A percentile compares a stretch with the other conserved stretches of the same genome.
These are phyloP conservation scores for Boletus subcaerulescens DNA, from an alignment of 768 basidiomycete genomes.

Conservation along the genomic window DNA sequence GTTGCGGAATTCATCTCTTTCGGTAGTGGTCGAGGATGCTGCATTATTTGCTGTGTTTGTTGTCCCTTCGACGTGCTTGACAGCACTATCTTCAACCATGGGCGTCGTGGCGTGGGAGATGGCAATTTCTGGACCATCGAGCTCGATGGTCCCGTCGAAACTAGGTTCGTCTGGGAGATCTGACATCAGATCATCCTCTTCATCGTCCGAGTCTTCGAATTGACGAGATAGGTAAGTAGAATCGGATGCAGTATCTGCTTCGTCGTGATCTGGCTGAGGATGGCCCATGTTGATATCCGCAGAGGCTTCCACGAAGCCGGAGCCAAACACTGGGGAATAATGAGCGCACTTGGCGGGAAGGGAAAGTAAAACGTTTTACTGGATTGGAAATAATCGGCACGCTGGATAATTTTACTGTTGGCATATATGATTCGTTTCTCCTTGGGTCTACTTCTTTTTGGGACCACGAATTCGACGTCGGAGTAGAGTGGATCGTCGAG, in stretches of 20 bases:
- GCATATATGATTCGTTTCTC: constrained; percentile 58
- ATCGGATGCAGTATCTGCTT: constrained; percentile 51
- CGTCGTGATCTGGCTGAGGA: constrained; percentile 26
- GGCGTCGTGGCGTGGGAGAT: not conserved
- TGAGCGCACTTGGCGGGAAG: not conserved
- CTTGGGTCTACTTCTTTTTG: constrained; percentile 39
- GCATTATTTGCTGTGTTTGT: not conserved
- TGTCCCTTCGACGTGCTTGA: constrained; percentile 1
- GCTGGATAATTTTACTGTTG: constrained; percentile 58
- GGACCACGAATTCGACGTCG: constrained; percentile 79
- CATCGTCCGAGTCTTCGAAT: constrained; percentile 51
- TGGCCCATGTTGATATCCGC: constrained; percentile 28
- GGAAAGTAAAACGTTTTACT: constrained; percentile 41
- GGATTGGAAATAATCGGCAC: constrained; percentile 76
- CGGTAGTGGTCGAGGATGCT: not conserved
- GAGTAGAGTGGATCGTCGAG: constrained; percentile 83
- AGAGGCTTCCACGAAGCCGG: constrained; percentile 64
- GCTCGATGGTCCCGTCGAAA: constrained; percentile 26
- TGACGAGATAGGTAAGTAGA: constrained; percentile 36
- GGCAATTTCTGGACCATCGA: constrained; percentile 16
- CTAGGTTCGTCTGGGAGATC: constrained; percentile 33
- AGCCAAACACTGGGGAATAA: constrained; percentile 59
- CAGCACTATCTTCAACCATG: constrained; percentile 3
- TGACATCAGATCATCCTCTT: constrained; percentile 45
- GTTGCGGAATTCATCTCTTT: constrained; percentile 25